Base-by-base conservation (phyloP, 345 rosid genomes). In the Odontarrhena argentea region DNA sequence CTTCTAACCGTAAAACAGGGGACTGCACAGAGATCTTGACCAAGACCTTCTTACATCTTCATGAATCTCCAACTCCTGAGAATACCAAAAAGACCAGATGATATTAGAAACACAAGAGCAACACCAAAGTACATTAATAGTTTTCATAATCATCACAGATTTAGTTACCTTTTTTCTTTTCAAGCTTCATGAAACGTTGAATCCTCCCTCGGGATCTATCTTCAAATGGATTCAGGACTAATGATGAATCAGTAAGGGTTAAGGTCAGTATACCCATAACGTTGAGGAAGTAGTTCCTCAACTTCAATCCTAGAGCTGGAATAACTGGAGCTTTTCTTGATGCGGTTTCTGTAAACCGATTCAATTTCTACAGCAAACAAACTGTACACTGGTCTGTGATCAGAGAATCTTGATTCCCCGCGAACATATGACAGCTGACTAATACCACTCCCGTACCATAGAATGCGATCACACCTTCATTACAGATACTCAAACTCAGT, bases 341-440 rank as follows among this genome's bases (percentile, higher is more conserved):
- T 75, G 59, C 76, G 79, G 43, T 76, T 55, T 36, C 78, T 81
- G 70, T 76, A 77, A 9, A 85, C 77, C 0, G 91, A 89, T 80
- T 91, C 99, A 57, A 95, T 86, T 83, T 89, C 97, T 9, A 89
- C 97, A 9, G 61, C 70, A 71, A 95, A 95, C 54, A 89, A 55
- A 74, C 97, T 80, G 68, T 85, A 91, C 42, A 95, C 99, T 34
- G 97, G 97, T 61, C 99, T 86, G 50, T 95, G 99, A 76, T 95
- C 99, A 8, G 99, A 95, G 85, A 95, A 95, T 72, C 85, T 86
- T 7, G 99, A 91, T 79, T 95, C 99, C 15, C 97, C 99, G n/a
- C 97, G 84, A 43, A 89, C 99, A 63, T 95, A 91, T 10, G 97
- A 89, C 66, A 95, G 74, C 65, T 87, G 97, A 64, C 40, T 22